phyloP scores from a whole-genome alignment of 1,284 basidiomycete species.

The Stygiomarasmius scandens region DNA sequence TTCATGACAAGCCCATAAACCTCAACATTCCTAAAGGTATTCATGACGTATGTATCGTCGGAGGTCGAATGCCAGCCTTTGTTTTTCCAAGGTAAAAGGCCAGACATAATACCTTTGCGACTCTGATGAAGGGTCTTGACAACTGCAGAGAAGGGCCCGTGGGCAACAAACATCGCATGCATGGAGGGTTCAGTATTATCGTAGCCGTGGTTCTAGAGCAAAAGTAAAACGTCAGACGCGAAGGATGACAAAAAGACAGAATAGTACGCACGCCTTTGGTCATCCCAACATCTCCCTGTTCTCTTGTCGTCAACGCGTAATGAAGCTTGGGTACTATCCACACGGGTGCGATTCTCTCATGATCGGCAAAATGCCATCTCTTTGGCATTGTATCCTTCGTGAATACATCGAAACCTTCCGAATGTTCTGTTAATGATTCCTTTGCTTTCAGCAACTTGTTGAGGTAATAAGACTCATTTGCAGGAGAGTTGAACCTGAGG shows the following conservation, averaged over 20 bases:
- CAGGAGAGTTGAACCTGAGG: constrained; percentile 66
- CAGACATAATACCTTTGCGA: constrained; percentile 18
- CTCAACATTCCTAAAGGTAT: constrained; percentile 83
- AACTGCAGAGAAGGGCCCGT: constrained; percentile 79
- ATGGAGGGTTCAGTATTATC: constrained; percentile 78
- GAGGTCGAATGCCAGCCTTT: constrained; percentile 69
- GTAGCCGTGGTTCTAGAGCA: constrained; percentile 75
- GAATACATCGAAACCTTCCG: constrained; percentile 77
- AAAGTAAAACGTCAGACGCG: neutral
- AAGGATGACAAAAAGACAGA: neutral
- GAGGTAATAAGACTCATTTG: constrained; percentile 61
- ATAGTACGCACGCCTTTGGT: constrained; percentile 69
- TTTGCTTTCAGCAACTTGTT: constrained; percentile 56
- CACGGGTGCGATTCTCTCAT: constrained; percentile 82
- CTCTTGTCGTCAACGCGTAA: constrained; percentile 67
- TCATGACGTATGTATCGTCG: constrained; percentile 71
- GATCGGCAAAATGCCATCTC: constrained; percentile 74
- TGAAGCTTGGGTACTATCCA: constrained; percentile 82
- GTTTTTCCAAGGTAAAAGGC: constrained; percentile 36
- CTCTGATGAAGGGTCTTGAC: constrained; percentile 58
- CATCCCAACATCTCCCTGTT: constrained; percentile 65
- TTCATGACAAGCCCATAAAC: constrained; percentile 82
- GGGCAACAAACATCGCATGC: constrained; percentile 89
- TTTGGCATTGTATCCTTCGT: constrained; percentile 81
- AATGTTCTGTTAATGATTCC: constrained; percentile 37